Percentiles rank a stretch among this genome's conserved stretches.
These are phyloP conservation scores for Serendipita sp. DNA, from an alignment of 1,284 basidiomycete genomes.

Conservation along the genomic window DNA sequence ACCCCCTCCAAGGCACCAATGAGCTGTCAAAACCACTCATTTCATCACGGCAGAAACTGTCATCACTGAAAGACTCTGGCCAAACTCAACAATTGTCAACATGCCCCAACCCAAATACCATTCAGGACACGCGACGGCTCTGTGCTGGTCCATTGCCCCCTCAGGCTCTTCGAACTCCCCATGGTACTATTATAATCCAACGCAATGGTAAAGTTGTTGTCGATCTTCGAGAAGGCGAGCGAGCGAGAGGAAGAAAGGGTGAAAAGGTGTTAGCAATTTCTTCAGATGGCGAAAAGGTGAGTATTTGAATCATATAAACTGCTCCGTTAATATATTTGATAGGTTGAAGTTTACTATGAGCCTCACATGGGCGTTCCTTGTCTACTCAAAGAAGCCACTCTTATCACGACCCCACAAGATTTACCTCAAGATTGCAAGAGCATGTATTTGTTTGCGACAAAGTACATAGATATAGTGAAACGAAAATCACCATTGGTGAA, in stretches of 20 bases:
- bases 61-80: too few species aligned
- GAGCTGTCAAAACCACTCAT: too few species aligned
- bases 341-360: not conserved
- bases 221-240: not conserved
- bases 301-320: not conserved
- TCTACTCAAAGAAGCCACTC: not conserved
- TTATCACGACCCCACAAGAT: not conserved
- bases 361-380: not conserved
- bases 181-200: not conserved
- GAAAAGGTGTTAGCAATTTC: not conserved
- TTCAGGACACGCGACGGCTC: not conserved
- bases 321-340: not conserved
- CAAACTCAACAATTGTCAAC: too few species aligned
- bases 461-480: not conserved
- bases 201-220: not conserved
- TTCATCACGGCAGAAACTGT: too few species aligned
- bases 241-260: not conserved
- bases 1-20: too few species aligned
- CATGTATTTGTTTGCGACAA: not conserved
- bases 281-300: not conserved
- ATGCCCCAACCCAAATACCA: too few species aligned
- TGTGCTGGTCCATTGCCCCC: not conserved
- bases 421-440: not conserved
- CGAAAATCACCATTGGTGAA: not conserved
- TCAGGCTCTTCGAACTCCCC: not conserved